Evolutionary conservation across 169 alveolate species (phyloP).

Genomic region (Eimeria acervulina): DNA sequence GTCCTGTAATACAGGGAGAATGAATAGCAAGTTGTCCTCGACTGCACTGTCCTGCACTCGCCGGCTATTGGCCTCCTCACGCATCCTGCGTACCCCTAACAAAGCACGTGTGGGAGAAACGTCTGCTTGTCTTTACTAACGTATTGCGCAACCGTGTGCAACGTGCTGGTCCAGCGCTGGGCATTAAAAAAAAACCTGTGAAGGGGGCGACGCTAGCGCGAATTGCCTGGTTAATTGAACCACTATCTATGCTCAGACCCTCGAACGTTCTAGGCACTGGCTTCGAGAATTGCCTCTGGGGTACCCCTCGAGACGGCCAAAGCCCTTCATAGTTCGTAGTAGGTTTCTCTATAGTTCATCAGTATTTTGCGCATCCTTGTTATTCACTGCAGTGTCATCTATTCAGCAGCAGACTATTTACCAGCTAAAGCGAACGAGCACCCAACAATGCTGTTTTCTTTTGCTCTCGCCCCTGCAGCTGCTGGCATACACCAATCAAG

Average conservation of each 20-base stretch:
- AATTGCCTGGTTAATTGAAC: not conserved
- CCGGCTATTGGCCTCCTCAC: not conserved
- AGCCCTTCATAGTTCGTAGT: not conserved
- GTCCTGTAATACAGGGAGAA: not conserved
- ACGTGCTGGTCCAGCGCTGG: not conserved
- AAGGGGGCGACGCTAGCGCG: not conserved
- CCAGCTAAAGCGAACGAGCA: not conserved
- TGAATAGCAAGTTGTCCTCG: not conserved
- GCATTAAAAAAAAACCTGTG: not conserved
- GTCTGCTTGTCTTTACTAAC: not conserved
- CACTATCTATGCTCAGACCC: not conserved
- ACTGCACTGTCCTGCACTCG: not conserved
- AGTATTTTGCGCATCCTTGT: not conserved
- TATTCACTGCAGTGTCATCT: not conserved
- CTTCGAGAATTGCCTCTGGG: not conserved
- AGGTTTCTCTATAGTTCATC: not conserved
- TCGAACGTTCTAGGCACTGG: not conserved
- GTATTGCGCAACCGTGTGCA: not conserved
- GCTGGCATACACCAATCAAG: not conserved
- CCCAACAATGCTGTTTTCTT: not conserved
- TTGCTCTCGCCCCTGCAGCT: not conserved
- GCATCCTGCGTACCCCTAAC: not conserved
- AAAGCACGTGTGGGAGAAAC: not conserved
- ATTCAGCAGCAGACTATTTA: not conserved
- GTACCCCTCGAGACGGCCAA: not conserved